Conservation (phyloP, 164 flowering plant species). For the Aristolochia contorta region DNA sequence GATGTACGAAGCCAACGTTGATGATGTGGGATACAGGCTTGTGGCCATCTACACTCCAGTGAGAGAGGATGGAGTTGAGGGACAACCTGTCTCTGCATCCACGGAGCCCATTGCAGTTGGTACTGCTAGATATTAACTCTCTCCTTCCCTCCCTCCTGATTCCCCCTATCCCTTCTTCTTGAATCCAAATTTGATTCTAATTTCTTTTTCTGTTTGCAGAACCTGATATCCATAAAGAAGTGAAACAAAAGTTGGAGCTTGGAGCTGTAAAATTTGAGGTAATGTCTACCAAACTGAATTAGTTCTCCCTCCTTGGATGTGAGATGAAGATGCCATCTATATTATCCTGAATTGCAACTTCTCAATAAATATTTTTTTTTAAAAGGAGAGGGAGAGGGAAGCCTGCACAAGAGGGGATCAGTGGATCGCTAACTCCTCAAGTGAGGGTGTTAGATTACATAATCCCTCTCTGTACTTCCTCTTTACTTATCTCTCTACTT, state of each 20-base stretch:
- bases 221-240: conserved; percentile 89
- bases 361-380: no score
- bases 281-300: background rate
- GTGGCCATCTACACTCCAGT: conserved; percentile 89
- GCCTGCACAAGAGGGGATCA: no score
- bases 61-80: conserved; percentile 92
- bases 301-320: background rate
- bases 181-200: background rate
- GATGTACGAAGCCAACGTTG: conserved; percentile 98
- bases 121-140: conserved; percentile 13
- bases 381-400: no score
- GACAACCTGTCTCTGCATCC: conserved; percentile 91
- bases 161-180: background rate
- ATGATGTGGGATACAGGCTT: conserved; percentile 92
- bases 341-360: no score
- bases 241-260: conserved; percentile 87
- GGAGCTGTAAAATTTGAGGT: conserved; percentile 98
- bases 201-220: conserved; percentile 38
- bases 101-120: conserved; percentile 95
- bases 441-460: no score
- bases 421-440: no score
- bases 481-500: no score
- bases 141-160: background rate
- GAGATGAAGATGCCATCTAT: no score
- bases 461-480: no score